Base-by-base conservation (phyloP, 192 early-diverging fungal species). In the Entophlyctis helioformis region DNA sequence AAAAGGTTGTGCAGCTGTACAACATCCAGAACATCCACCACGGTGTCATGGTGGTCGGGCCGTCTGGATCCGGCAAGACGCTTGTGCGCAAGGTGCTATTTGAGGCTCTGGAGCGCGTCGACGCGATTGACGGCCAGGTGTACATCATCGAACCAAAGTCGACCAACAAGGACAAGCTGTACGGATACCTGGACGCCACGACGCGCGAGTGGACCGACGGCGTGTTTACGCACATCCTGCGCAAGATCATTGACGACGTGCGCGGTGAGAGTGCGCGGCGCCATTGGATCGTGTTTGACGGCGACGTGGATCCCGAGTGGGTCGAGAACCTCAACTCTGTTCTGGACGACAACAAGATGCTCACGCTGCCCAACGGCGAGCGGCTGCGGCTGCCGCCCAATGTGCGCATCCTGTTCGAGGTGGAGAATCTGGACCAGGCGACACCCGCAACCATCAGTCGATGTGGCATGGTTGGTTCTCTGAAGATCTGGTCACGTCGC, bases 381-480 rank as follows among this genome's bases (percentile, higher is more conserved):
- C 86, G 96, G 40, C 64, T 99, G 57, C 79, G 77, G 36, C 72
- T 99, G 36, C 94, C 94, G 16, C 71, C 82, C 15, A 99, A 97
- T 57, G 95, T 98, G 26, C 81, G 93, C 28, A 87, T 99, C 34
- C 83, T 99, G 87, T 99, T 99, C 57, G 96, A 99, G 65, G 96
- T 98, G 18, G 95, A 99, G 50, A 91, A 85, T n/a, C 67, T 99
- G 44, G 83, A 86, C 44, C 93, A 98, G 45, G 96, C 96, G 11
- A 99, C 96, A 3, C 72, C 91, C 20, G 96, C 96, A 35, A 99
- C 96, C 0, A 91, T 99, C 27, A 86, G 82, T 69, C 89, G 96
- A 31, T 99, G 96, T 63, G 96, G 96, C 59, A 99, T 99, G 96
- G 90, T 99, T 99, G 93, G 95, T 98, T 97, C 61, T 86, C 84